Evolutionary conservation across 2,329 filamentous ascomycete genomes (phyloP).

Genomic region (Leptographium lundbergii): DNA sequence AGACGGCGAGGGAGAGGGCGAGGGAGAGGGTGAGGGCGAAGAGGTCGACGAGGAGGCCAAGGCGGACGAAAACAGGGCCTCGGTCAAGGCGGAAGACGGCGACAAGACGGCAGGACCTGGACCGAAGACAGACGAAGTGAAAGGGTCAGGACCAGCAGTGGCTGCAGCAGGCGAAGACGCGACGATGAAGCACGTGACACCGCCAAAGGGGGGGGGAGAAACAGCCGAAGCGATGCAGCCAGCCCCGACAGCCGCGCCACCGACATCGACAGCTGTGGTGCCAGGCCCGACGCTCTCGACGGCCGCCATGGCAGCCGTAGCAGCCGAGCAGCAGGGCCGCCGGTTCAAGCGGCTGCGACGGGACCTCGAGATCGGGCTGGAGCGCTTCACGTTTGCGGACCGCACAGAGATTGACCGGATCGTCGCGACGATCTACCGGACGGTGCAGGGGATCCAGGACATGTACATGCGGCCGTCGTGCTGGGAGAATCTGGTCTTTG

Average conservation of each 20-base stretch:
- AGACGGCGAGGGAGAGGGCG: slow-evolving; percentile 2
- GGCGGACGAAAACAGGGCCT: neutral
- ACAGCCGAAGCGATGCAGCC: neutral
- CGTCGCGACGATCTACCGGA: slow-evolving; percentile 69
- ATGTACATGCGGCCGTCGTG: slow-evolving; percentile 72
- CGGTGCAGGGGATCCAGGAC: slow-evolving; percentile 72
- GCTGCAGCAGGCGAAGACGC: slow-evolving; percentile 1
- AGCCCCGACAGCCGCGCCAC: slow-evolving; percentile 3
- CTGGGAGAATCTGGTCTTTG: slow-evolving; percentile 86
- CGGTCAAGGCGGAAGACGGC: neutral
- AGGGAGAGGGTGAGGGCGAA: neutral
- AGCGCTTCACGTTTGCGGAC: slow-evolving; percentile 58
- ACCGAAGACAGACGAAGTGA: neutral
- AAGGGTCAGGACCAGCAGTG: neutral
- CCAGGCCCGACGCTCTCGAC: neutral
- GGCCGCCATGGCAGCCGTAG: slow-evolving; percentile 8
- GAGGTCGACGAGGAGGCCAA: neutral
- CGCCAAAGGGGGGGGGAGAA: neutral
- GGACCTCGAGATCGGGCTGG: slow-evolving; percentile 65
- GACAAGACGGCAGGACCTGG: slow-evolving; percentile 1
- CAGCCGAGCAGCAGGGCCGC: slow-evolving; percentile 10
- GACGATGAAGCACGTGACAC: slow-evolving; percentile 5
- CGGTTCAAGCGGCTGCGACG: slow-evolving; percentile 30
- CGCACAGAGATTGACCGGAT: slow-evolving; percentile 71
- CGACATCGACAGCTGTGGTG: neutral